Evolutionary conservation across 2,329 filamentous ascomycete genomes (phyloP).

Genomic region (Tricladium varicosporioides): DNA sequence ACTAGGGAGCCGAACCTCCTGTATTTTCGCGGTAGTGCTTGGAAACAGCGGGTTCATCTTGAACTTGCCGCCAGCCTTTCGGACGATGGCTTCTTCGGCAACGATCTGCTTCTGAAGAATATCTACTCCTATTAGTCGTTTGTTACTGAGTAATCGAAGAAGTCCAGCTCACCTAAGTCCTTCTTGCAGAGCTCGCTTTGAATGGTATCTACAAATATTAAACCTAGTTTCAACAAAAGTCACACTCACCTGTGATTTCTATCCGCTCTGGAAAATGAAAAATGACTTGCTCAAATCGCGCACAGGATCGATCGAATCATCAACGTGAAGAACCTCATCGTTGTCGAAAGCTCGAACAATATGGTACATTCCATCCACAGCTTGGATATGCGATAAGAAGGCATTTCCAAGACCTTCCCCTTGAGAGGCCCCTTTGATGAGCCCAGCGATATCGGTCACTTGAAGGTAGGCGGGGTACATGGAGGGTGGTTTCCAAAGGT

Average conservation of each 20-base stretch:
- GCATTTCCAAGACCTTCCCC: constrained; percentile 45
- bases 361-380: constrained; percentile 46
- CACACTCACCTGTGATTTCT: background rate
- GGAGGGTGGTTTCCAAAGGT: constrained; percentile 45
- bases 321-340: constrained; percentile 45
- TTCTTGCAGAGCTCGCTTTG: constrained; percentile 43
- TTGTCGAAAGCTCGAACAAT: constrained; percentile 46
- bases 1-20: constrained; percentile 28
- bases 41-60: constrained; percentile 46
- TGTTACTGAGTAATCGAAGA: background rate
- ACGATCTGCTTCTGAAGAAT: constrained; percentile 40
- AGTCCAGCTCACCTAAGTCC: constrained; percentile 33
- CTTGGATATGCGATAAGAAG: constrained; percentile 45
- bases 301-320: constrained; percentile 45
- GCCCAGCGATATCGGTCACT: constrained; percentile 45
- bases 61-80: constrained; percentile 44
- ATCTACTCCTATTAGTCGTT: constrained; percentile 25
- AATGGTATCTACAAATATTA: constrained; percentile 35
- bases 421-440: constrained; percentile 45
- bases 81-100: constrained; percentile 40
- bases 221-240: background rate
- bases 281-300: constrained; percentile 39
- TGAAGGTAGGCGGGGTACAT: constrained; percentile 44
- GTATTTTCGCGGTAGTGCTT: constrained; percentile 43
- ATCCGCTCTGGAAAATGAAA: background rate